Percentiles rank a stretch among this genome's conserved stretches.
Conservation (phyloP, 2,329 filamentous ascomycete genomes). For the Microcyclosporella mali region DNA sequence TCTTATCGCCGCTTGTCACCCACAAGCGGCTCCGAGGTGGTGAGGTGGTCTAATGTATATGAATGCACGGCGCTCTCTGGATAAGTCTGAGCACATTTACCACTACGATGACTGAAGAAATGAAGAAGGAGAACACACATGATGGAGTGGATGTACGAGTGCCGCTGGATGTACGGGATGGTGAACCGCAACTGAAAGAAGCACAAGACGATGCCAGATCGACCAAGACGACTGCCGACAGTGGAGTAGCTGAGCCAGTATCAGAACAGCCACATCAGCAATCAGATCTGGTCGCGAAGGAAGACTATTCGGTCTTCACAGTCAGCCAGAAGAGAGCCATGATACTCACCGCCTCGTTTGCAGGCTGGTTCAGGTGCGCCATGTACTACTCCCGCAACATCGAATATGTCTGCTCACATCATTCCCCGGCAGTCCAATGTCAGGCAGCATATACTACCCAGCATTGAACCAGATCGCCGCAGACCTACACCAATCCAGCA, state of each 20-base stretch:
- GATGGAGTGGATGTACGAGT: not conserved
- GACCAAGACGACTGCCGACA: constrained; percentile 1
- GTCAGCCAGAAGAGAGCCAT: constrained; percentile 27
- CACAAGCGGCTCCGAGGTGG: no score
- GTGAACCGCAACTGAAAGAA: not conserved
- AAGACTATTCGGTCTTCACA: constrained; percentile 29
- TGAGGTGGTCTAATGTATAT: no score
- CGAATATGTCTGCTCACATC: no score
- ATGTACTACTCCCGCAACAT: not conserved
- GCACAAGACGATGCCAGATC: not conserved
- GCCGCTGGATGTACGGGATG: no score
- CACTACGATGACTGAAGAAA: no score
- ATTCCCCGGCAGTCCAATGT: constrained; percentile 23
- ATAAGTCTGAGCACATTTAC: no score
- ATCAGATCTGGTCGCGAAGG: constrained; percentile 9
- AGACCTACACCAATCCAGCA: constrained; percentile 36
- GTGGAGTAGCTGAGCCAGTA: no score
- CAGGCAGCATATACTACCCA: constrained; percentile 35
- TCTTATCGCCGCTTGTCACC: no score
- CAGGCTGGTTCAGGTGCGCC: constrained; percentile 20
- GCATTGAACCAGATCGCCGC: constrained; percentile 30
- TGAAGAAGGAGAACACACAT: no score
- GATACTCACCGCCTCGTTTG: constrained; percentile 25
- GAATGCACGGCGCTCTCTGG: no score
- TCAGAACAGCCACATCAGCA: not conserved